These are phyloP conservation scores for Ceraceosorus bombacis DNA, from an alignment of 1,284 basidiomycete species.

Conservation along the genomic window DNA sequence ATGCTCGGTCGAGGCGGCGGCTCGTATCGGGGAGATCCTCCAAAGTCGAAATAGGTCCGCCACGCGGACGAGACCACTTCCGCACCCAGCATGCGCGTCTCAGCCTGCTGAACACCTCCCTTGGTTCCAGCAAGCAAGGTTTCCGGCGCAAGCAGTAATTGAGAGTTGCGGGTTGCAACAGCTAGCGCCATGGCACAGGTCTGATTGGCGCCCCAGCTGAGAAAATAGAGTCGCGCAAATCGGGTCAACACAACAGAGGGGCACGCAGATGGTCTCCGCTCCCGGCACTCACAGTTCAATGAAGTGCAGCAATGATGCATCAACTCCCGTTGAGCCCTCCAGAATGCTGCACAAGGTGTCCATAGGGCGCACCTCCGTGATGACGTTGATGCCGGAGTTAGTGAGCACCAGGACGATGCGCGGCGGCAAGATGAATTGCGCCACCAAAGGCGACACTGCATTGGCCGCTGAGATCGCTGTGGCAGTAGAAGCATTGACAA, in stretches of 20 bases:
- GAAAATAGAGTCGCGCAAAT: too few relatives aligned
- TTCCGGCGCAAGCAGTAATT: slow-evolving; percentile 17
- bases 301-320: slow-evolving; percentile 41
- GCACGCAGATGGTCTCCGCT: too few relatives aligned
- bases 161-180: slow-evolving; percentile 51
- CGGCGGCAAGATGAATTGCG: slow-evolving; percentile 65
- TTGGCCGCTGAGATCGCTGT: slow-evolving; percentile 32
- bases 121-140: not conserved
- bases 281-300: slow-evolving; percentile 31
- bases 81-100: slow-evolving; percentile 25
- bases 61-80: slow-evolving; percentile 41
- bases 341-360: slow-evolving; percentile 62
- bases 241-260: too few relatives aligned
- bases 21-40: slow-evolving; percentile 19
- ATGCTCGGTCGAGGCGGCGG: slow-evolving; percentile 16
- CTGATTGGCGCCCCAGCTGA: slow-evolving; percentile 50
- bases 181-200: slow-evolving; percentile 85
- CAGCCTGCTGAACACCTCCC: slow-evolving; percentile 2
- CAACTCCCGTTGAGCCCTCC: slow-evolving; percentile 36
- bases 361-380: slow-evolving; percentile 73
- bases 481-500: not conserved
- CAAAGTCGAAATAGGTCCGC: slow-evolving; percentile 39
- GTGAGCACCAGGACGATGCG: slow-evolving; percentile 78
- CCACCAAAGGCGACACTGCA: slow-evolving; percentile 66
- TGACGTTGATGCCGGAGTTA: slow-evolving; percentile 71